A percentile compares a stretch with the other conserved stretches of the same genome.
Conservation (phyloP, 148 eudicot species). For the Rhododendron ferrugineum region DNA sequence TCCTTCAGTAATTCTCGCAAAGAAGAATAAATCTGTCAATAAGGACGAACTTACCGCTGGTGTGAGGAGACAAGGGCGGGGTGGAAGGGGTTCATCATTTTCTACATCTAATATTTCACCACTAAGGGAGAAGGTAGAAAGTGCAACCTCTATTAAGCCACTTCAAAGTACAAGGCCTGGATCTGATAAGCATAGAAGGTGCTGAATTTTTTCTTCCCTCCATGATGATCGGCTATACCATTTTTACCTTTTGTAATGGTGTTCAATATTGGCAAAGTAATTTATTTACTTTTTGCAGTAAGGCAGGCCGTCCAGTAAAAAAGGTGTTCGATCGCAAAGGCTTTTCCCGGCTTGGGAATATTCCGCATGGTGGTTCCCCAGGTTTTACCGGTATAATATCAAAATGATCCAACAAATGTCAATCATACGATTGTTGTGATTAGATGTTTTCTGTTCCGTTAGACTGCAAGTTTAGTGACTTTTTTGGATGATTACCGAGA, state of each 20-base stretch:
- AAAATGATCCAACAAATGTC: not conserved
- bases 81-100: constrained; percentile 31
- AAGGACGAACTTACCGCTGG: constrained; percentile 20
- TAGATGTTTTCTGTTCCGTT: not conserved
- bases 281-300: not conserved
- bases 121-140: constrained; percentile 28
- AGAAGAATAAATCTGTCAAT: constrained; percentile 32
- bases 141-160: constrained; percentile 26
- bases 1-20: constrained; percentile 29
- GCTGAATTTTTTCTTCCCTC: not conserved
- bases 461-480: not conserved
- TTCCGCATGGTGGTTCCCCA: not conserved
- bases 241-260: not conserved
- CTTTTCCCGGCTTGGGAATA: not conserved
- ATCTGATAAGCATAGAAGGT: constrained; percentile 47
- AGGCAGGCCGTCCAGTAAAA: not conserved
- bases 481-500: not conserved
- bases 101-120: constrained; percentile 19
- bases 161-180: constrained; percentile 31
- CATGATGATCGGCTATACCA: not conserved
- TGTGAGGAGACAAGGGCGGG: constrained; percentile 32
- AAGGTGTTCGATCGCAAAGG: not conserved
- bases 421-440: not conserved
- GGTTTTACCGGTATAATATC: not conserved
- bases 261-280: not conserved